These are phyloP conservation scores for Jaminaea rosea DNA, from an alignment of 1,284 basidiomycete species.

Conservation along the genomic window DNA sequence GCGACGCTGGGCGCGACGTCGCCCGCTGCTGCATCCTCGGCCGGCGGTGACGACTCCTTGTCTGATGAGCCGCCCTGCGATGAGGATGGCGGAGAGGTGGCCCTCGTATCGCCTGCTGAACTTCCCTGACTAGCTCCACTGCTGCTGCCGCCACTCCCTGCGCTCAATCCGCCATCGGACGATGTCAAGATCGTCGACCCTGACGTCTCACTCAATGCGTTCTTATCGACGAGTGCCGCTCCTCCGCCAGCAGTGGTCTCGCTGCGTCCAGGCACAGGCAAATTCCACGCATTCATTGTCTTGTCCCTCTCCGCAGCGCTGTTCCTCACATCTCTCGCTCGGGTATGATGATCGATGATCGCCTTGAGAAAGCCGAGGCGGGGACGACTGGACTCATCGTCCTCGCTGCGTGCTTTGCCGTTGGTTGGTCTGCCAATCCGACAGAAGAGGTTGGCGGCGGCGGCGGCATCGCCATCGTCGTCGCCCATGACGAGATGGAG, in stretches of 20 bases:
- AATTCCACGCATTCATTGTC: background rate
- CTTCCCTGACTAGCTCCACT: background rate
- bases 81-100: background rate
- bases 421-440: background rate
- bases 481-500: too few relatives aligned
- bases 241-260: background rate
- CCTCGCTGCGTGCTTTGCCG: background rate
- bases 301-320: background rate
- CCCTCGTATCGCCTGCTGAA: background rate
- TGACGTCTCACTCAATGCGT: background rate
- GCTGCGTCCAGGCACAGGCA: background rate
- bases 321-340: background rate
- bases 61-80: background rate
- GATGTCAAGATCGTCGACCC: background rate
- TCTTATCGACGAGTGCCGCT: background rate
- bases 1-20: background rate
- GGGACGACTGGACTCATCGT: background rate
- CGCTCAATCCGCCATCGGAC: background rate
- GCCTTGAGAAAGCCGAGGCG: conserved; percentile 2
- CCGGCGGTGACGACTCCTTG: background rate
- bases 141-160: background rate
- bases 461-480: background rate
- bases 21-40: background rate
- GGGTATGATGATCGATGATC: conserved; percentile 2
- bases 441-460: conserved; percentile 8